phyloP scores from a whole-genome alignment of 768 basidiomycete genomes.

The Candolleomyces aberdarensis region DNA sequence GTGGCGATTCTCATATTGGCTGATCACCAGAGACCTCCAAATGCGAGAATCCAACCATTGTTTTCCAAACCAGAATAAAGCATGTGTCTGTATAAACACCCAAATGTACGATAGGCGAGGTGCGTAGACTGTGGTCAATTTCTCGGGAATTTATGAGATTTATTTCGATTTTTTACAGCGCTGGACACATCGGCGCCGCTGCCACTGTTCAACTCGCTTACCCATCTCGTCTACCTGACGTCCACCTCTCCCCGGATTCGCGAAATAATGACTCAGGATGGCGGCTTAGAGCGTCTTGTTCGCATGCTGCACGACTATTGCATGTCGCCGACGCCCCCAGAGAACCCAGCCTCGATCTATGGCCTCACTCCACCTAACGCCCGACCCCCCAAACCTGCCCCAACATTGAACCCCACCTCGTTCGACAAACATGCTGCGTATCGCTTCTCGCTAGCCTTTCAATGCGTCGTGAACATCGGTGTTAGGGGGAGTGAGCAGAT shows the following conservation, averaged over 20 bases:
- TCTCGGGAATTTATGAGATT: conserved; percentile 10
- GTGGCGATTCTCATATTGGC: neutral
- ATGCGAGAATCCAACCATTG: conserved; percentile 97
- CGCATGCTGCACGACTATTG: conserved; percentile 89
- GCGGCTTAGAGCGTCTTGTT: conserved; percentile 93
- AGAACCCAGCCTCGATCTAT: conserved; percentile 72
- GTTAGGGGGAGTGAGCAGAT: conserved; percentile 94
- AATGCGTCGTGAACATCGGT: conserved; percentile 96
- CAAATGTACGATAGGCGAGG: conserved; percentile 95
- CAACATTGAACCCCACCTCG: conserved; percentile 62
- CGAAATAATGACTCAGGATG: conserved; percentile 97
- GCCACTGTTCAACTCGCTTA: conserved; percentile 79
- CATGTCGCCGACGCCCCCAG: conserved; percentile 76
- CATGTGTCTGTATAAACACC: conserved; percentile 90
- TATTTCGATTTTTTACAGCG: conserved; percentile 25
- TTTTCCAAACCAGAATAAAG: conserved; percentile 92
- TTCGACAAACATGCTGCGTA: conserved; percentile 86
- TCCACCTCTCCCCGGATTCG: conserved; percentile 96
- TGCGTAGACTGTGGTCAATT: conserved; percentile 32
- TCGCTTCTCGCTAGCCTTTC: conserved; percentile 90
- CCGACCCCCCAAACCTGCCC: conserved; percentile 50
- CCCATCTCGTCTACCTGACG: conserved; percentile 93
- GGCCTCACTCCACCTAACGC: conserved; percentile 68
- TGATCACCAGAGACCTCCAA: neutral
- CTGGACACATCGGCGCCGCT: conserved; percentile 50